Evolutionary conservation across 176 grass and related monocot genomes (phyloP).

Genomic region (Microstegium vimineum): DNA sequence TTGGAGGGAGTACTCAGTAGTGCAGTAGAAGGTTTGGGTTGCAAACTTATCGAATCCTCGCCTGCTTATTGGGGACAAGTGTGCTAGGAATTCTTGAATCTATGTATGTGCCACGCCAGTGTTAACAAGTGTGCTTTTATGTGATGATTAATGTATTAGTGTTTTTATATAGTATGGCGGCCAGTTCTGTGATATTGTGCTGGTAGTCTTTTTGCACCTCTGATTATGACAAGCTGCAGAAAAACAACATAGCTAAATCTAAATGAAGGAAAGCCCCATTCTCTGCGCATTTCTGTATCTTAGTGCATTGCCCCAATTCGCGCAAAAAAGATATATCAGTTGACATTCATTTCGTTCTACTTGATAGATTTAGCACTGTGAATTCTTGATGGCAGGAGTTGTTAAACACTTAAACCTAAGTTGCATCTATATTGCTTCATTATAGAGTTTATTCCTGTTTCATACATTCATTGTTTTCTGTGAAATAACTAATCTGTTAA

Average conservation of each 20-base stretch:
- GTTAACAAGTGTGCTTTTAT: too few species aligned
- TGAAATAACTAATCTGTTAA: constrained; percentile 4
- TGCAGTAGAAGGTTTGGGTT: neutral
- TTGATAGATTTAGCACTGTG: neutral
- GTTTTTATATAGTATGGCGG: too few species aligned
- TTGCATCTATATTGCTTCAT: neutral
- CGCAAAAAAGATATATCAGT: neutral
- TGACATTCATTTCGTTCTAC: neutral
- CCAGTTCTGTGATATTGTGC: too few species aligned
- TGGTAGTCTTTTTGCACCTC: too few species aligned
- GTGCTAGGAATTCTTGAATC: too few species aligned
- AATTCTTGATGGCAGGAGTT: neutral
- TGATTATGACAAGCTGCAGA: neutral
- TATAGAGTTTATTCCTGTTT: neutral
- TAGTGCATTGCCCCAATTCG: neutral
- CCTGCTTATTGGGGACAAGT: neutral
- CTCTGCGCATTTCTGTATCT: neutral
- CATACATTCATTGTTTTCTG: neutral
- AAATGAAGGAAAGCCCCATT: neutral
- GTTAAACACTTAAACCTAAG: neutral
- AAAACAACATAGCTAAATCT: neutral
- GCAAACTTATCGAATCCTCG: neutral
- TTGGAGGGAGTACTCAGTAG: neutral
- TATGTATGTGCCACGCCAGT: too few species aligned
- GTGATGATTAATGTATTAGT: too few species aligned